Percentiles rank a stretch among this genome's conserved stretches.
These are phyloP conservation scores for Phtheirospermum japonicum DNA, from an alignment of 257 asterid genomes.

Conservation along the genomic window DNA sequence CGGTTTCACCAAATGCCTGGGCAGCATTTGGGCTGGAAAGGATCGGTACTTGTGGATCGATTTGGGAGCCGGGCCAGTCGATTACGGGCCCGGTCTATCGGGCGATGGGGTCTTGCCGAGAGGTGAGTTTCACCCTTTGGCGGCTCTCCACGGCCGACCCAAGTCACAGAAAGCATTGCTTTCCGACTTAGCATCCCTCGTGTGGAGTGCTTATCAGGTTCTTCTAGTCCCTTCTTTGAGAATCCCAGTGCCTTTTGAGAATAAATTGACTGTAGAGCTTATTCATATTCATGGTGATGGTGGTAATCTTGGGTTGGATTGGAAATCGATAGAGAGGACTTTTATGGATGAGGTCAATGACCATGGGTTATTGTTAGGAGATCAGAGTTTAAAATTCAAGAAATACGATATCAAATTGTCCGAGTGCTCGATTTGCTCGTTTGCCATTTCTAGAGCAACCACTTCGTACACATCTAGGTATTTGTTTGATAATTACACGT, in stretches of 20 bases:
- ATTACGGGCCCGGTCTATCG: constrained; percentile 85
- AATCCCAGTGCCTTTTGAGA: constrained; percentile 74
- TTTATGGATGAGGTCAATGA: constrained; percentile 61
- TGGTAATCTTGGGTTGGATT: constrained; percentile 58
- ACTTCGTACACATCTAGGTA: constrained; percentile 89
- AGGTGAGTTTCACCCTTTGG: constrained; percentile 95
- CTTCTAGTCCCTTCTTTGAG: constrained; percentile 88
- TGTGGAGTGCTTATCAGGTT: constrained; percentile 95
- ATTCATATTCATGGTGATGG: constrained; percentile 57
- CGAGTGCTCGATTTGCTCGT: constrained; percentile 80
- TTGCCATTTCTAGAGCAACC: constrained; percentile 74
- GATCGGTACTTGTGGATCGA: constrained; percentile 94
- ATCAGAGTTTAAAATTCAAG: constrained; percentile 74
- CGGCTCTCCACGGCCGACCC: constrained; percentile 77
- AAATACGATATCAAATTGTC: constrained; percentile 60
- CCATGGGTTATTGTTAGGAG: constrained; percentile 61
- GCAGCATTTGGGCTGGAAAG: constrained; percentile 83
- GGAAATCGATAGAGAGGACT: constrained; percentile 60
- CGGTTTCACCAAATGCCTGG: constrained; percentile 73
- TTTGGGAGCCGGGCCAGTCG: constrained; percentile 96
- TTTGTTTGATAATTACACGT: constrained; percentile 86
- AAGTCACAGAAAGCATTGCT: constrained; percentile 81
- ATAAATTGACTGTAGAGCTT: constrained; percentile 61
- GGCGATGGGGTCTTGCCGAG: constrained; percentile 92
- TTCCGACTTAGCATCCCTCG: constrained; percentile 77